A percentile compares a stretch with the other conserved stretches of the same genome.
phyloP scores from a whole-genome alignment of 148 eudicot species.

The Cornus controversa region DNA sequence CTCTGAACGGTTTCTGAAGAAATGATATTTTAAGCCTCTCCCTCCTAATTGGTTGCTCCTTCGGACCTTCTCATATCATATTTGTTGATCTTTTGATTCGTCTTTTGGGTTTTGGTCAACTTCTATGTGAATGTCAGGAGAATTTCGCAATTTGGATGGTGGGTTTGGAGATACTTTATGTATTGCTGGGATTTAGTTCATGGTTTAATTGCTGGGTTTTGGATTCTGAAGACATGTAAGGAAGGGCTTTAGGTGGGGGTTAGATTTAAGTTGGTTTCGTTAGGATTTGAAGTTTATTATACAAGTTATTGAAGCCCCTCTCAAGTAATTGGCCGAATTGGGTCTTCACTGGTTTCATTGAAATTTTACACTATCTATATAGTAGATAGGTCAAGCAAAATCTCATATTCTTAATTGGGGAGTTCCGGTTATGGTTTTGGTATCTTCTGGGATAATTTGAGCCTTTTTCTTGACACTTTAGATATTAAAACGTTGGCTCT shows the following conservation, averaged over 20 bases:
- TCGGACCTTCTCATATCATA: background rate
- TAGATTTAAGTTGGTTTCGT: background rate
- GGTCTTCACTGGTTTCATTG: background rate
- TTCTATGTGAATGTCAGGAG: background rate
- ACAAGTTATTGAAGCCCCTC: background rate
- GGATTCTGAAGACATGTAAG: background rate
- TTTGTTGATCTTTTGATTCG: background rate
- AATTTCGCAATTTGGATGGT: background rate
- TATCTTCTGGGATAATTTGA: slow-evolving; percentile 3
- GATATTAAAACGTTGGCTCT: background rate
- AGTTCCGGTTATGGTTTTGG: background rate
- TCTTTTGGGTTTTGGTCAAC: background rate
- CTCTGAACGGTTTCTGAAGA: background rate
- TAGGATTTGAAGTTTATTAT: background rate
- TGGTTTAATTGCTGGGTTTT: background rate
- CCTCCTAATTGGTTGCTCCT: background rate
- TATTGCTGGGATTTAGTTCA: background rate
- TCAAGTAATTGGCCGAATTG: background rate
- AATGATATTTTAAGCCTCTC: background rate
- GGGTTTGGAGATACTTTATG: background rate
- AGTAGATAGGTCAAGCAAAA: background rate
- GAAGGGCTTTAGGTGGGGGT: too few species aligned
- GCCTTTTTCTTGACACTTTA: slow-evolving; percentile 9
- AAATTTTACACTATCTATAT: background rate
- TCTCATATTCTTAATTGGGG: background rate